phyloP scores from a whole-genome alignment of 345 rosid genomes.

The Gossypium herbaceum region DNA sequence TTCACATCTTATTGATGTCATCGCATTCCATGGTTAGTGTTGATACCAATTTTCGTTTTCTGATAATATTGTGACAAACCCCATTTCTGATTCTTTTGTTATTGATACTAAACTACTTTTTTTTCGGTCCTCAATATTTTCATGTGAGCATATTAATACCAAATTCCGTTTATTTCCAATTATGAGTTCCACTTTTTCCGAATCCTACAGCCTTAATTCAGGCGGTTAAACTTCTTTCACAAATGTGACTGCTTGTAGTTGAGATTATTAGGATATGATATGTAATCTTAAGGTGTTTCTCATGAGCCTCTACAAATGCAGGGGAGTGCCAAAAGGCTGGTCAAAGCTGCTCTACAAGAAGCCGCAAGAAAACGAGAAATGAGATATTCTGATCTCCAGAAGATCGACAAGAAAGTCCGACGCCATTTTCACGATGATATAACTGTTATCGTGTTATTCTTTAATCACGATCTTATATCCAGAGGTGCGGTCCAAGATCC shows the following conservation, averaged over 20 bases:
- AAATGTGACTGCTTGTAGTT: background rate
- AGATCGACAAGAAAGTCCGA: conserved; percentile 82
- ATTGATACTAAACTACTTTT: background rate
- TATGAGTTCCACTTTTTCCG: background rate
- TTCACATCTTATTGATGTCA: background rate
- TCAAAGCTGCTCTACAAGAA: conserved; percentile 83
- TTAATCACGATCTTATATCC: conserved; percentile 77
- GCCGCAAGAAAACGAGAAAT: conserved; percentile 85
- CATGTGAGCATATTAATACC: no score
- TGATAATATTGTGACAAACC: background rate
- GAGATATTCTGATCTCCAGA: conserved; percentile 83
- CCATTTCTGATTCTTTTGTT: background rate
- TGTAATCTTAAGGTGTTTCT: background rate
- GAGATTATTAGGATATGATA: background rate
- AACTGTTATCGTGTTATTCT: conserved; percentile 78
- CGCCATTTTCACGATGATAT: conserved; percentile 96
- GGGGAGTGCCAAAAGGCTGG: conserved; percentile 90
- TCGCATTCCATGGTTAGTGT: conserved; percentile 10
- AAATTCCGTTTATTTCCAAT: background rate
- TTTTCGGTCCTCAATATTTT: background rate
- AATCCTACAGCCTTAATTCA: background rate
- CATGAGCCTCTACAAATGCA: conserved; percentile 20
- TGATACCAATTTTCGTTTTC: conserved; percentile 4
- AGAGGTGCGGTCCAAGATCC: conserved; percentile 50
- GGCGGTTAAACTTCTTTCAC: background rate